A percentile compares a stretch with the other conserved stretches of the same genome.
These are phyloP conservation scores for Castanospermum australe DNA, from an alignment of 306 rosid species.

Conservation along the genomic window DNA sequence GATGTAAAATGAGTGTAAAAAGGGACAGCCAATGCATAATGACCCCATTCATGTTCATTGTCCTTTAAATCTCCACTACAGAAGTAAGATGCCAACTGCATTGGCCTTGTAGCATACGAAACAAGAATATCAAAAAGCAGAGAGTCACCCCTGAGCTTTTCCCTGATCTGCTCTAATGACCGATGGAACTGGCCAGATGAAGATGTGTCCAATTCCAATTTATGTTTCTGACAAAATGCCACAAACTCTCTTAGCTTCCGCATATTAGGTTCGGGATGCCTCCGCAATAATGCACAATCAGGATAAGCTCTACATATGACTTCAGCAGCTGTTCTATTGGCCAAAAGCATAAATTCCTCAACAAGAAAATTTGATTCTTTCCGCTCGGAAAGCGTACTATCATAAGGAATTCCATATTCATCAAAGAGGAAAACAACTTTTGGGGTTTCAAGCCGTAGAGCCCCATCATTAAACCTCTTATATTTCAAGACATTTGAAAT, in stretches of 20 bases:
- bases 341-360: conserved; percentile 93
- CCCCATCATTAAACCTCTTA: conserved; percentile 76
- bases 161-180: conserved; percentile 62
- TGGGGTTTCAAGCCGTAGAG: conserved; percentile 67
- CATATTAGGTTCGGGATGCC: conserved; percentile 84
- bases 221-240: conserved; percentile 79
- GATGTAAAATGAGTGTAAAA: conserved; percentile 90
- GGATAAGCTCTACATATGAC: conserved; percentile 83
- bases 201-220: conserved; percentile 65
- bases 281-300: conserved; percentile 71
- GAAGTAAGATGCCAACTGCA: conserved; percentile 84
- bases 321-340: conserved; percentile 81
- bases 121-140: conserved; percentile 57
- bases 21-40: conserved; percentile 81
- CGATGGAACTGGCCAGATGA: conserved; percentile 68
- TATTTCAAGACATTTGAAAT: conserved; percentile 56
- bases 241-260: conserved; percentile 77
- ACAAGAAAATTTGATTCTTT: conserved; percentile 73
- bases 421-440: conserved; percentile 59
- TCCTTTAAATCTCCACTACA: conserved; percentile 67
- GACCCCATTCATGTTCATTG: conserved; percentile 60
- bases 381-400: conserved; percentile 46
- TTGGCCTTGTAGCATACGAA: conserved; percentile 71
- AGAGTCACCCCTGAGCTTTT: conserved; percentile 74
- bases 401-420: conserved; percentile 68